A percentile compares a stretch with the other conserved stretches of the same genome.
Evolutionary conservation across 179 eudicot genomes (phyloP).

Genomic region (Silene vulgaris): DNA sequence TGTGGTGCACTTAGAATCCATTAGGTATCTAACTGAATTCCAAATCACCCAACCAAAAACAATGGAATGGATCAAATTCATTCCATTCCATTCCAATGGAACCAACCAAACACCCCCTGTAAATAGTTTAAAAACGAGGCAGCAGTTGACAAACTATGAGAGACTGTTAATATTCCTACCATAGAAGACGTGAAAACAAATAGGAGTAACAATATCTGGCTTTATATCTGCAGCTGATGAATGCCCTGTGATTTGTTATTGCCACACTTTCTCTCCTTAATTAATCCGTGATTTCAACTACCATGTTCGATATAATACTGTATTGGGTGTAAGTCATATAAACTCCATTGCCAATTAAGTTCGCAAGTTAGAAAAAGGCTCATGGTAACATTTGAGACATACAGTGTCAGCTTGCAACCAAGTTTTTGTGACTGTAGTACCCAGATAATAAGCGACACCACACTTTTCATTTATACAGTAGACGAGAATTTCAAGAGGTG

Average conservation of each 20-base stretch:
- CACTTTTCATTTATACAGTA: neutral
- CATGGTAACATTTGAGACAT: neutral
- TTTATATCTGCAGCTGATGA: slow-evolving; percentile 1
- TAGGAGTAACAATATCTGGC: neutral
- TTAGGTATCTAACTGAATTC: too few species aligned
- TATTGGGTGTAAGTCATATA: too few species aligned
- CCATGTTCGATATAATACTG: neutral
- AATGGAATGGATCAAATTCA: too few species aligned
- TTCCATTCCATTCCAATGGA: too few species aligned
- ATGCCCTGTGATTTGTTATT: neutral
- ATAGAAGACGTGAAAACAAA: neutral
- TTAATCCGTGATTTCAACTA: neutral
- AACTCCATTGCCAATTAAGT: neutral
- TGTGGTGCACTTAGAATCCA: too few species aligned
- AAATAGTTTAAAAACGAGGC: neutral
- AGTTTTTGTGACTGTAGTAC: neutral
- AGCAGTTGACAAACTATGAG: slow-evolving; percentile 4
- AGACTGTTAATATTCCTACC: neutral
- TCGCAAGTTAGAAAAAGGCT: neutral
- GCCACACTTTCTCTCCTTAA: neutral
- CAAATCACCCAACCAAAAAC: too few species aligned
- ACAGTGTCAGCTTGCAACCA: slow-evolving; percentile 13
- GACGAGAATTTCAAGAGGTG: slow-evolving; percentile 5
- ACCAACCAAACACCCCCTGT: too few species aligned
- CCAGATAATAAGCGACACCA: slow-evolving; percentile 3